phyloP scores from a whole-genome alignment of 2,329 filamentous ascomycete species.

The Penicillium freii region DNA sequence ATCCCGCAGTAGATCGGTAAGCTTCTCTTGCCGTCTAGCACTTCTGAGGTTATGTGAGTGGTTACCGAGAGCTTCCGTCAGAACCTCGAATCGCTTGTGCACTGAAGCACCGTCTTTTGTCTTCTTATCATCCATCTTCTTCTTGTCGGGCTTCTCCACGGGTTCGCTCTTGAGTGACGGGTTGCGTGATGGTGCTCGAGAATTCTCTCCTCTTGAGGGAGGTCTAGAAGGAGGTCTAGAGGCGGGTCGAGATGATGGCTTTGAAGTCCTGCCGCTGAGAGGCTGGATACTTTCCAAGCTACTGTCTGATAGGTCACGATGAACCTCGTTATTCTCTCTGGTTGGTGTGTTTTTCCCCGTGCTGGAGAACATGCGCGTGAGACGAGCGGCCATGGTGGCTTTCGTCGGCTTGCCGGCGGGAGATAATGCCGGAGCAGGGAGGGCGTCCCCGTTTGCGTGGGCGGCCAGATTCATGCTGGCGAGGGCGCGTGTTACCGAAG shows the following conservation, averaged over 20 bases:
- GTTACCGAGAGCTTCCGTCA: conserved; percentile 57
- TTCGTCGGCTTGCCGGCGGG: conserved; percentile 35
- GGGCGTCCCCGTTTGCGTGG: conserved; percentile 34
- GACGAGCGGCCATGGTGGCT: conserved; percentile 45
- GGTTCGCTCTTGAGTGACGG: conserved; percentile 35
- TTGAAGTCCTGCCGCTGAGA: conserved; percentile 31
- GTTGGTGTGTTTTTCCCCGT: conserved; percentile 35
- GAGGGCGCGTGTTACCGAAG: conserved; percentile 44
- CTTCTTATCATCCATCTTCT: conserved; percentile 33
- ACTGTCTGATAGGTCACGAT: conserved; percentile 40
- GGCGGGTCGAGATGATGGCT: conserved; percentile 25
- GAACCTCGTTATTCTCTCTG: conserved; percentile 31
- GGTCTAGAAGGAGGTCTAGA: conserved; percentile 34
- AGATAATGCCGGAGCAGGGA: conserved; percentile 28
- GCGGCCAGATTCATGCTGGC: conserved; percentile 45
- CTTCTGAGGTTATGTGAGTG: conserved; percentile 89
- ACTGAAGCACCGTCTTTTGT: conserved; percentile 33
- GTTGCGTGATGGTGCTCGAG: conserved; percentile 34
- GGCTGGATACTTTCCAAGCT: conserved; percentile 38
- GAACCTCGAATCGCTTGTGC: conserved; percentile 56
- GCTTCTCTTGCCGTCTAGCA: conserved; percentile 87
- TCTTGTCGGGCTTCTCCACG: conserved; percentile 29
- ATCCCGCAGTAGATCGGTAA: conserved; percentile 85
- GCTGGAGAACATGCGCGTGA: conserved; percentile 49
- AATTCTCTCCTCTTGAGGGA: conserved; percentile 27